Conservation (phyloP, 208 protist genomes). For the Leishmania turanica region DNA sequence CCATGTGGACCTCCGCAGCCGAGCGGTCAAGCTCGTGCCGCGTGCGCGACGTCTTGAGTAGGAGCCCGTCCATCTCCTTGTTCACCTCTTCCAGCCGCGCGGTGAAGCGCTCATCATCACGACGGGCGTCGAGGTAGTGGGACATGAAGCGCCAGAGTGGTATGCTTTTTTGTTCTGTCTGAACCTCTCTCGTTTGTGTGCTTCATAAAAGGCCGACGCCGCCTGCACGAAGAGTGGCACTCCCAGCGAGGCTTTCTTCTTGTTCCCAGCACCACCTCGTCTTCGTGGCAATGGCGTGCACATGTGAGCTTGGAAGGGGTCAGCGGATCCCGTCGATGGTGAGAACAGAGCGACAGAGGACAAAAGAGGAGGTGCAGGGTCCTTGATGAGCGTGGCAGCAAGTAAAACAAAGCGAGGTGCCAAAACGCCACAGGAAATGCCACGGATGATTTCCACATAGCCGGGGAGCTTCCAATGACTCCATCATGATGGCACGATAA, state of each 20-base stretch:
- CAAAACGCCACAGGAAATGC: not conserved
- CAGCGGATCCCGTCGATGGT: not conserved
- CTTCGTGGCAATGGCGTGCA: not conserved
- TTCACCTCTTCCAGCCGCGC: constrained; percentile 67
- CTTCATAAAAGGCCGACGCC: not conserved
- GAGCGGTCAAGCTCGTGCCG: constrained; percentile 39
- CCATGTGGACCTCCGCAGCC: constrained; percentile 15
- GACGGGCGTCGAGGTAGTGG: constrained; percentile 2
- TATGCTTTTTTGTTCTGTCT: not conserved
- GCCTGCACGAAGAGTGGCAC: not conserved
- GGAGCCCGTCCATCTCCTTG: constrained; percentile 70
- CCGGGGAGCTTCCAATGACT: not conserved
- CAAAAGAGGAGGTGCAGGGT: not conserved
- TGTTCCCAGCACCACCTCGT: not conserved
- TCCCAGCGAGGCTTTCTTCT: not conserved
- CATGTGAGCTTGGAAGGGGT: not conserved
- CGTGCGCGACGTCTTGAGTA: constrained; percentile 54
- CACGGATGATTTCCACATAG: not conserved
- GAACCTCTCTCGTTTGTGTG: not conserved
- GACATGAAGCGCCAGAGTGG: constrained; percentile 9
- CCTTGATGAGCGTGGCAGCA: not conserved
- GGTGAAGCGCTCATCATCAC: constrained; percentile 45
- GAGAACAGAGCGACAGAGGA: not conserved
- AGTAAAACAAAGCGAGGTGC: not conserved
- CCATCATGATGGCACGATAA: not conserved